Evolutionary conservation across 768 basidiomycete species (phyloP).

Genomic region (Pisolithus orientalis): DNA sequence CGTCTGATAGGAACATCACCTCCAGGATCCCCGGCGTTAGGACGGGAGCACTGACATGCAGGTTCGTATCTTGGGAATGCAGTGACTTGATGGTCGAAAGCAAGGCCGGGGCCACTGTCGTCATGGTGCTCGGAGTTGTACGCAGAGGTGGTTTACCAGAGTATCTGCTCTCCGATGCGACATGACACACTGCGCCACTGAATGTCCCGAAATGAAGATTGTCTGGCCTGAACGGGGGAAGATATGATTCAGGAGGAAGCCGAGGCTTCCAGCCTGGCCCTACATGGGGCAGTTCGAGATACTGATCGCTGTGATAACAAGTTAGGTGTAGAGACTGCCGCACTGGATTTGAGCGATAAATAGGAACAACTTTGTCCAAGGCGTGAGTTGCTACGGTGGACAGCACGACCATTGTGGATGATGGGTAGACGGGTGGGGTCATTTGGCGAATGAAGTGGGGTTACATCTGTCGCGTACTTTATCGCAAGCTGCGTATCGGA

Average conservation of each 20-base stretch:
- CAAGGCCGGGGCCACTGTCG: slow-evolving; percentile 4
- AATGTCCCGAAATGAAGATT: slow-evolving; percentile 45
- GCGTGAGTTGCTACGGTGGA: too few relatives aligned
- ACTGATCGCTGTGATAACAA: slow-evolving; percentile 34
- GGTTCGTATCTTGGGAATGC: slow-evolving; percentile 28
- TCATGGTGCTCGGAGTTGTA: slow-evolving; percentile 14
- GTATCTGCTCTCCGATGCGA: slow-evolving; percentile 10
- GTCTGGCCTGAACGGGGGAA: slow-evolving; percentile 50
- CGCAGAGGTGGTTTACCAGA: slow-evolving; percentile 49
- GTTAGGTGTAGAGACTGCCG: slow-evolving; percentile 61
- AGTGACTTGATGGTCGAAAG: slow-evolving; percentile 17
- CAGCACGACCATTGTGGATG: too few relatives aligned
- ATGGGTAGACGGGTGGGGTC: too few relatives aligned
- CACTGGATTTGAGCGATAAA: slow-evolving; percentile 31
- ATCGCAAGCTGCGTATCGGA: too few relatives aligned
- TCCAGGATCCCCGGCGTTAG: slow-evolving; percentile 25
- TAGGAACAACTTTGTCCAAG: slow-evolving; percentile 29
- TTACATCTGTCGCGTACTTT: too few relatives aligned
- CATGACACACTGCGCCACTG: slow-evolving; percentile 25
- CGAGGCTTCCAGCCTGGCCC: slow-evolving; percentile 37
- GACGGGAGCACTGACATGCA: slow-evolving; percentile 35
- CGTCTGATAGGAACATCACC: slow-evolving; percentile 41
- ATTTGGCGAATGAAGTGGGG: too few relatives aligned
- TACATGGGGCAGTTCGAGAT: slow-evolving; percentile 31
- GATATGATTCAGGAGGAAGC: slow-evolving; percentile 41